Base-by-base conservation (phyloP, 1,284 basidiomycete species). In the Coniophora puteana region DNA sequence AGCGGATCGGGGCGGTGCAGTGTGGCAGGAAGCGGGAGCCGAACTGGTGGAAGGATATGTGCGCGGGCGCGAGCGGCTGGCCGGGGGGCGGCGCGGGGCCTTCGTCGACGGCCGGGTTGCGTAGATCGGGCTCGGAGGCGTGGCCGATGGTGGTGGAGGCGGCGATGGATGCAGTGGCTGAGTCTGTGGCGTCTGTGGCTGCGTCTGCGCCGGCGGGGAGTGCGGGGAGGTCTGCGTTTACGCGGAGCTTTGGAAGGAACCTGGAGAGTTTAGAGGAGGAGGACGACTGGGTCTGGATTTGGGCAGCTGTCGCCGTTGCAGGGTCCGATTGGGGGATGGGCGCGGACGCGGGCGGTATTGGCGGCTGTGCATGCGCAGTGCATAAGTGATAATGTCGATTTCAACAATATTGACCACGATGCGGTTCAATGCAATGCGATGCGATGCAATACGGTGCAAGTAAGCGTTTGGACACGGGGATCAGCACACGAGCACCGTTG, bases 11-110 rank as follows among this genome's bases (percentile, higher is more conserved):
- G 0, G 72, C 70, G 3, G 74, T 81, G 13, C 85, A 66, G 51
- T 90, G 88, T n/a, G 88, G 86, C 26, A 90, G 66, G 57, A 90
- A 90, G 14, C 86, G 76, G 11, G 87, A 89, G 20, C 87, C 87
- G 56, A 90, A 89, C 34, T 85, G 74, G 51, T 80, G 80, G 38
- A 89, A 58, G 51, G 73, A 74, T 18, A 88, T 62, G 53, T 80
- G 83, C 2, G 74, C 77, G 0, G 84, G 83, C 12, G 60, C 57
- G 46, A 12, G 68, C 62, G 13, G 71, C 61, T 39, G 63, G 61
- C 16, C 55, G 57, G 13, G 58, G 50, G 16, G 57, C 54, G 8
- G 66, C 41, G 51, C 67, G 54, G 6, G 51, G 33, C 33, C 46
- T 55, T 48, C 50, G 58, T 36, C 44, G 62, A 18, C n/a, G 41